Percentiles rank a stretch among this genome's conserved stretches.
Conservation (phyloP, 2,329 filamentous ascomycete species). For the Colletotrichum truncatum region DNA sequence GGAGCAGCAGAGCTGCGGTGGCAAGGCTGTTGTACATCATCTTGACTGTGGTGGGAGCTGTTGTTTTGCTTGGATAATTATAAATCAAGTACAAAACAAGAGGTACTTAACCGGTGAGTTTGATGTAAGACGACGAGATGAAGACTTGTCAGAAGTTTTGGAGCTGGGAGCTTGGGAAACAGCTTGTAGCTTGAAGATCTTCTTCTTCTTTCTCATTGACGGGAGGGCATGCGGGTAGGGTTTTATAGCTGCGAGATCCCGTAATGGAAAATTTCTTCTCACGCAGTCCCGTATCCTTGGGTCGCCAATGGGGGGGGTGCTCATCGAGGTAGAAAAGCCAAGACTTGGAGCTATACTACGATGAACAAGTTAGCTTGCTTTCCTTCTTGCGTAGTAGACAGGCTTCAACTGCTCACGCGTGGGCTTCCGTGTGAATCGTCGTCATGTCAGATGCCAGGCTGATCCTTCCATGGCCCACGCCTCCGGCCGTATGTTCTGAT, state of each 20-base stretch:
- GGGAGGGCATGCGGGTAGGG: neutral
- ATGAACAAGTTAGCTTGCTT: too few relatives aligned
- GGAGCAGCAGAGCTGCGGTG: slow-evolving; percentile 34
- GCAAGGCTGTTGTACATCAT: slow-evolving; percentile 26
- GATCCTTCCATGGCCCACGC: slow-evolving; percentile 2
- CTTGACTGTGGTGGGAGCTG: neutral
- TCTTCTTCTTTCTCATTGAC: neutral
- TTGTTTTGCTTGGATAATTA: neutral
- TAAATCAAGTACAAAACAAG: too few relatives aligned
- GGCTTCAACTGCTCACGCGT: slow-evolving; percentile 9
- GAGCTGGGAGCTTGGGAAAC: neutral
- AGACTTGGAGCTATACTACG: too few relatives aligned
- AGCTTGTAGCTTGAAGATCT: slow-evolving; percentile 13
- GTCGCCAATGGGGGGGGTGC: neutral
- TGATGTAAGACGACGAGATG: neutral
- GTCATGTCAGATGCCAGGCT: neutral
- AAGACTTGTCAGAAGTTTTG: neutral
- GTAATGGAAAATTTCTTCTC: neutral
- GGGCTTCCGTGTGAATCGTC: slow-evolving; percentile 5
- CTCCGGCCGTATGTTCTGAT: slow-evolving; percentile 3
- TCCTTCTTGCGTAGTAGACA: neutral
- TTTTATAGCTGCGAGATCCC: slow-evolving; percentile 27
- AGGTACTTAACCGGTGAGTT: neutral
- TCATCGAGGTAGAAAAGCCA: slow-evolving; percentile 7
- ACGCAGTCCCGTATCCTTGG: neutral